phyloP scores from a whole-genome alignment of 2,329 filamentous ascomycete genomes.

The Pseudogymnoascus sp. region DNA sequence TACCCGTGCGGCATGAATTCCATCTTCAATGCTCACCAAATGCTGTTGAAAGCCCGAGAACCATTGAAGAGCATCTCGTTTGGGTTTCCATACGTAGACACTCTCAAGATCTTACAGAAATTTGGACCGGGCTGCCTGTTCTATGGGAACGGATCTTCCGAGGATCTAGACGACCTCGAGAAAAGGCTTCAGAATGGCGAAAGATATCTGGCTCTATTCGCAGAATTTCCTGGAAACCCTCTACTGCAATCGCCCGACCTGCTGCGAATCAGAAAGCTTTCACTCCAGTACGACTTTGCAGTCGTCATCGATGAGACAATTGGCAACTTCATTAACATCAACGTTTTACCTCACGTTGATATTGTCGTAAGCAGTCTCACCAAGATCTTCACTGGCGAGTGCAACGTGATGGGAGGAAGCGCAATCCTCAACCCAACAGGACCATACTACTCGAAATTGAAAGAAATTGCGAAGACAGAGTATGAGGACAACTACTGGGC shows the following conservation, averaged over 20 bases:
- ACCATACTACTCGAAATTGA: conserved; percentile 64
- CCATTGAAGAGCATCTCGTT: conserved; percentile 74
- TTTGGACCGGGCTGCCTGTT: conserved; percentile 86
- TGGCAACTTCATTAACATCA: conserved; percentile 91
- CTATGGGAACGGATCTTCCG: conserved; percentile 70
- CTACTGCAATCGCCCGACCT: conserved; percentile 80
- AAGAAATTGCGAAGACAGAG: conserved; percentile 51
- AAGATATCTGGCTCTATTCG: conserved; percentile 75
- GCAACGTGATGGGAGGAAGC: conserved; percentile 95
- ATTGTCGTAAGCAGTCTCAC: conserved; percentile 91
- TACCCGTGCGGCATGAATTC: conserved; percentile 90
- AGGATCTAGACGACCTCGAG: conserved; percentile 80
- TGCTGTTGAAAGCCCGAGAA: conserved; percentile 57
- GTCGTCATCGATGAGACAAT: conserved; percentile 95
- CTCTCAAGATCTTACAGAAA: conserved; percentile 88
- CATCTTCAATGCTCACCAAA: conserved; percentile 81
- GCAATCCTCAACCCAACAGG: conserved; percentile 56
- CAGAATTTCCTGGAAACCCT: conserved; percentile 92
- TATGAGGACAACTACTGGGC: conserved; percentile 91
- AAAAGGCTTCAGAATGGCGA: conserved; percentile 61
- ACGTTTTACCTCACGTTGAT: conserved; percentile 83
- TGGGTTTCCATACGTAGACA: conserved; percentile 97
- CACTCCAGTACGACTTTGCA: conserved; percentile 77
- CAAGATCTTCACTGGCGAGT: conserved; percentile 95
- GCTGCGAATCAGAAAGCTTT: conserved; percentile 67